Evolutionary conservation across 257 asterid species (phyloP), one percentile per base, ranked within the genome.

Genomic region (Primulina tabacum): DNA sequence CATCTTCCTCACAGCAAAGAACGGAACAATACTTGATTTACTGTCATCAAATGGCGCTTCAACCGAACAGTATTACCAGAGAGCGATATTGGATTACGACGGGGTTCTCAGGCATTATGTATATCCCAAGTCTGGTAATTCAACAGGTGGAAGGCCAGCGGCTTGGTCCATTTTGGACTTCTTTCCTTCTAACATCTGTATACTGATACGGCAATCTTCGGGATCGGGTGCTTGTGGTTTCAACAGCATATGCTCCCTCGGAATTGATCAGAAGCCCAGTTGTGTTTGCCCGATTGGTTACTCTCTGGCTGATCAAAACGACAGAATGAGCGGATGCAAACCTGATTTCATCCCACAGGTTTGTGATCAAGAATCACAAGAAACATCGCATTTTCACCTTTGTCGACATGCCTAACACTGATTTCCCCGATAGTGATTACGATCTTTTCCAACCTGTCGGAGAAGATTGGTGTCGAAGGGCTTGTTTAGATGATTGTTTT

Each of bases 171-270:
- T 35, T 29, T 5, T 71, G 63, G 9, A 56, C 67, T 4, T 64
- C 58, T 10, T 11, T 17, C 53, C 53, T 43, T 12, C 89, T 80
- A 1, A 68, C 73, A 9, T 72, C 83, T 60, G 68, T 83, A 14
- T 73, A 0, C n/a, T 0, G 0, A 84, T 37, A 12, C 20, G 6
- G 64, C 72, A 10, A 37, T 60, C 1, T 8, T 17, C 4, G 74
- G 47, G 6, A 2, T 20, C 37, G 56, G 26, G 88, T 86, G 83
- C 83, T 12, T 86, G 91, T 79, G 91, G 88, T 14, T 86, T 58
- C 56, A 86, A 81, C 68, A 81, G 82, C 75, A 76, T 76, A 81
- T 63, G 72, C 21, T 55, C 14, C 29, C 61, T 26, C 12, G 82
- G 34, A 7, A 59, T 43, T 3, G 53, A 26, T 69, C 56, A 69